phyloP scores from a whole-genome alignment of 768 basidiomycete genomes.

The Mrakia gelida region DNA sequence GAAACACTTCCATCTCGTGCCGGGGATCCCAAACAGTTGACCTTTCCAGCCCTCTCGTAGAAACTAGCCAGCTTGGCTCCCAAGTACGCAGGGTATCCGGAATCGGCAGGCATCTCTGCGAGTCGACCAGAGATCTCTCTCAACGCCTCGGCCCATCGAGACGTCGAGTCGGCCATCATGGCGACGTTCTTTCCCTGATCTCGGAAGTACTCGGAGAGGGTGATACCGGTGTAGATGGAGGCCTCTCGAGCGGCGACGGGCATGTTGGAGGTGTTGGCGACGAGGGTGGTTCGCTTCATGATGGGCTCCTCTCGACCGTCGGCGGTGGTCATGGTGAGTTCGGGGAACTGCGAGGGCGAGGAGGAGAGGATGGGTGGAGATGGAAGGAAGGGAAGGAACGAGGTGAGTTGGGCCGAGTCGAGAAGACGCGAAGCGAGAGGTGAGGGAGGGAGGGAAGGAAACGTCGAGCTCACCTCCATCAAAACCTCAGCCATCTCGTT shows the following conservation, averaged over 20 bases:
- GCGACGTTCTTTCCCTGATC: constrained; percentile 96
- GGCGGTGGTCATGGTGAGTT: constrained; percentile 84
- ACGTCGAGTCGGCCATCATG: constrained; percentile 96
- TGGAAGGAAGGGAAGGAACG: neutral
- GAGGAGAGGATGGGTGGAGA: too few relatives aligned
- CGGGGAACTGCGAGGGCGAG: constrained; percentile 54
- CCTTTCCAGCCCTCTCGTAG: constrained; percentile 98
- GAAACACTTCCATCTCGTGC: constrained; percentile 86
- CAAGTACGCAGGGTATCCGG: constrained; percentile 97
- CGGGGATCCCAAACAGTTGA: constrained; percentile 84
- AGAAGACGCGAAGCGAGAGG: neutral
- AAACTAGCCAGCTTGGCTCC: constrained; percentile 92
- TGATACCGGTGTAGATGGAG: constrained; percentile 99
- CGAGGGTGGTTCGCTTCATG: constrained; percentile 99
- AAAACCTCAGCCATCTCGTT: constrained; percentile 79
- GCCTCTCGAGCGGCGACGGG: constrained; percentile 99
- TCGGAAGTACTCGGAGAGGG: constrained; percentile 98
- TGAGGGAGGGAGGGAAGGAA: neutral
- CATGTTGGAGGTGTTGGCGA: constrained; percentile 99
- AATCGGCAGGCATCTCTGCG: constrained; percentile 99
- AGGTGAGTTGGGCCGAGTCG: neutral
- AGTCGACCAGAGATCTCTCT: constrained; percentile 99
- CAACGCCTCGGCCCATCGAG: constrained; percentile 97
- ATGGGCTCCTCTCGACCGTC: constrained; percentile 91
- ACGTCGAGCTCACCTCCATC: constrained; percentile 64